Base-by-base conservation (phyloP, 805 yeast species). In the Ogataea haglerorum region DNA sequence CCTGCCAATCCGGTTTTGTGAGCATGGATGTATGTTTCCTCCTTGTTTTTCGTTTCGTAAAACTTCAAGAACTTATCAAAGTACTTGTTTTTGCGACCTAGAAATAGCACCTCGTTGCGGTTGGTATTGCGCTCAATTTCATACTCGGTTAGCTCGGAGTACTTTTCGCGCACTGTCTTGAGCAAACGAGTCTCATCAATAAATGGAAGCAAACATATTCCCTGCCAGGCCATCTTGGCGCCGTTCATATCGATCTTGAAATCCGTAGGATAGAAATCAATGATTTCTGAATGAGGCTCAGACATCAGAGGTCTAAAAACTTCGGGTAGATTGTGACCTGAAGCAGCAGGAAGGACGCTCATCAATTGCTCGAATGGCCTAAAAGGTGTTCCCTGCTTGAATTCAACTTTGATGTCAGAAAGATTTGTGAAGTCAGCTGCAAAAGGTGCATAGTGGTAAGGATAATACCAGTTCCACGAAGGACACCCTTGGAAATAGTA, bases 401-500 rank as follows among this genome's bases (percentile, higher is more conserved):
- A 87, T 22, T 67, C 63, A 14, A 88, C 70, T 1, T 79, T 68
- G 12, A 80, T 57, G 6, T 70, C 75, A 9, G 61, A 58, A 30
- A 84, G 56, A 34, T 79, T 76, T 2, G 62, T 69, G 54, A 93
- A 85, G 61, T 93, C 99, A 5, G 82, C 75, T 0, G 97, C 98
- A 71, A 93, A 90, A 16, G 99, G 99, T 0, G 99, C 98, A 66
- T 93, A 95, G 58, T 93, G 98, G 60, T 82, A 91, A 0, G 98
- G 99, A 55, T 83, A 93, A 62, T 79, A 93, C 99, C 99, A 93
- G 40, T 82, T 82, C 99, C 99, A 93, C 0, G 98, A 91, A 0
- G 96, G 95, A 65, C 98, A 91, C 2, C 97, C 98, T 63, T 93
- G 98, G 62, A 87, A 91, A 65, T 93, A 93, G 61, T 93, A 93